Evolutionary conservation across 2,329 filamentous ascomycete genomes (phyloP), one percentile per base, ranked within the genome.

Genomic region (Scedosporium apiospermum): DNA sequence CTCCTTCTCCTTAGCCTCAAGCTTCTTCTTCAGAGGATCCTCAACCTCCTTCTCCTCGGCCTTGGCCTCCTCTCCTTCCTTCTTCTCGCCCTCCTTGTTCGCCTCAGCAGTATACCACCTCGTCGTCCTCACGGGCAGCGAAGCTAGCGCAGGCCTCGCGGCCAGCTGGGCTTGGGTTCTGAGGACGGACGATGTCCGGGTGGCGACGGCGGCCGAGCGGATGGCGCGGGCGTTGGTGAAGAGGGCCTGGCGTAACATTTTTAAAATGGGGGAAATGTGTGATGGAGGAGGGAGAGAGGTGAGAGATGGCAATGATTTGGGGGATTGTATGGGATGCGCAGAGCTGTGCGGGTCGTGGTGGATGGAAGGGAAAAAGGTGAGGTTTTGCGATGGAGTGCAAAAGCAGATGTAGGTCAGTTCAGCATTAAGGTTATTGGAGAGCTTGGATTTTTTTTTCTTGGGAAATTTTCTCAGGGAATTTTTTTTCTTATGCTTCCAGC

Each of bases 1-100:
- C 69, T 82, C 80, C 66, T 77, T 76, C 38, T 81, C 77, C 73
- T 82, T 83, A 66, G 77, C 71, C 71, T 82, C 80, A 57, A 83
- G 71, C 65, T 77, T 73, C 71, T 82, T 82, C 75, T 80, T 81
- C 62, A 82, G 70, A 70, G 51, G 74, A 14, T 34, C 71, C 63
- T 77, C 76, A 9, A 70, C 63, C 21, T 30, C 38, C 38, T 44
- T 61, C 69, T 77, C 76, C 10, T 70, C 63, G 42, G 71, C 68
- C 64, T 73, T 70, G 1, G 62, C 62, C 46, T 68, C 67, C 6
- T 71, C 65, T 14, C 70, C 46, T 46, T 74, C 71, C 27, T 64
- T 66, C 14, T 66, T 67, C 41, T 60, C 41, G 34, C 68, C 61
- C 69, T 69, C 27, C 63, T 67, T 63, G 41, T 53, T n/a, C 10